These are phyloP conservation scores for Tuber melanosporum DNA, from an alignment of 495 filamentous ascomycete genomes.

Conservation along the genomic window DNA sequence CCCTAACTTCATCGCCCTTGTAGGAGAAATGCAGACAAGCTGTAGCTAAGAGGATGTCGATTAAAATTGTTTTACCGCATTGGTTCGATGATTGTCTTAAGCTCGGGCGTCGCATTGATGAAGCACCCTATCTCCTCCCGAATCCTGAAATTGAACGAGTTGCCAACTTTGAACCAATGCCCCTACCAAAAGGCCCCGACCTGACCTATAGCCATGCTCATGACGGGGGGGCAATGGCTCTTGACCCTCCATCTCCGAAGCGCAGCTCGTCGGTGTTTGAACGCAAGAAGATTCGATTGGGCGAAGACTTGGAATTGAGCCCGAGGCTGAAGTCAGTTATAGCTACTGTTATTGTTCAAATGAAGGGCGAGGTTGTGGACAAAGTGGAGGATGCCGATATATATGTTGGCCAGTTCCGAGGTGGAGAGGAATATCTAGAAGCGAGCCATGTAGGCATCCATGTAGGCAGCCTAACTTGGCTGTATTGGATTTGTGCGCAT, in stretches of 20 bases:
- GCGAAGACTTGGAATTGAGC: slow-evolving; percentile 64
- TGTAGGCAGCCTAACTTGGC: slow-evolving; percentile 87
- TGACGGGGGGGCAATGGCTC: slow-evolving; percentile 31
- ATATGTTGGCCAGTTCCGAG: slow-evolving; percentile 79
- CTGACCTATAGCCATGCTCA: slow-evolving; percentile 37
- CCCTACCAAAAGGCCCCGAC: slow-evolving; percentile 31
- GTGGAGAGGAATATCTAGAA: slow-evolving; percentile 67
- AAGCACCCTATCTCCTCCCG: slow-evolving; percentile 78
- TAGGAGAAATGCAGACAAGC: slow-evolving; percentile 64
- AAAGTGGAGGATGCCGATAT: slow-evolving; percentile 67
- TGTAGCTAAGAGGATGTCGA: slow-evolving; percentile 55
- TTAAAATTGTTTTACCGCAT: slow-evolving; percentile 88
- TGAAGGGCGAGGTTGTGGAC: slow-evolving; percentile 62
- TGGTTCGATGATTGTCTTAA: slow-evolving; percentile 98
- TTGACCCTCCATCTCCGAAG: slow-evolving; percentile 33
- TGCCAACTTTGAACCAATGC: slow-evolving; percentile 19
- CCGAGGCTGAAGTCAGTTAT: slow-evolving; percentile 60
- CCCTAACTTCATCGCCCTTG: neutral
- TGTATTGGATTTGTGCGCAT: slow-evolving; percentile 83
- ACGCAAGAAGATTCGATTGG: slow-evolving; percentile 59
- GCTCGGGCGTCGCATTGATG: slow-evolving; percentile 79
- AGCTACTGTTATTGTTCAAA: slow-evolving; percentile 58
- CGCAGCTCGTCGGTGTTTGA: slow-evolving; percentile 57
- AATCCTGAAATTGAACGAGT: slow-evolving; percentile 64
- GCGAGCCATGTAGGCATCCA: slow-evolving; percentile 69